Conservation (phyloP, 2,329 filamentous ascomycete genomes). For the Fusarium foetens region DNA sequence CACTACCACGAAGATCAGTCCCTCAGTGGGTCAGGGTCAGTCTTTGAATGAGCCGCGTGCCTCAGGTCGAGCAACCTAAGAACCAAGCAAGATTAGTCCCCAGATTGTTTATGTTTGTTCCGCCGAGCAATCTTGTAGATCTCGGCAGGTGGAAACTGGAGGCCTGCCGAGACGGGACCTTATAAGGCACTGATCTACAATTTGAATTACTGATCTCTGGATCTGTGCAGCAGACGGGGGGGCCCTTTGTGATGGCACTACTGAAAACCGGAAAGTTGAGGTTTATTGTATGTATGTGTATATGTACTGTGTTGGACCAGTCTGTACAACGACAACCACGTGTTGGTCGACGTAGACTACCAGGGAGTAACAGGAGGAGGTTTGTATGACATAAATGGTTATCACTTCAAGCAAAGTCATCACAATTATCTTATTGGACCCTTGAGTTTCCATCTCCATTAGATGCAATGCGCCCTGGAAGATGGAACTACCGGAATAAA, state of each 20-base stretch:
- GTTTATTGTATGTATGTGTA: not conserved
- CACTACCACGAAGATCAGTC: not conserved
- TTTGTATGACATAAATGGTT: not conserved
- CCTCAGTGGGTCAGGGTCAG: constrained; percentile 7
- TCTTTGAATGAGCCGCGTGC: not conserved
- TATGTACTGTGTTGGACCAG: not conserved
- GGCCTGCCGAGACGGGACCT: constrained; percentile 18
- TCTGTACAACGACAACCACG: constrained; percentile 15
- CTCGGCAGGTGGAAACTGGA: constrained; percentile 29
- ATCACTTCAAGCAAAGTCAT: not conserved
- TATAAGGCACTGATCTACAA: constrained; percentile 32
- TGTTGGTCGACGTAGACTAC: constrained; percentile 5
- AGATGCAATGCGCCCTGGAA: not conserved
- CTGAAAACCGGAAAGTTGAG: constrained; percentile 11
- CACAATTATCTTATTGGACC: constrained; percentile 14
- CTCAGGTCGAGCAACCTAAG: not conserved
- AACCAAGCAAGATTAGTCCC: constrained; percentile 3
- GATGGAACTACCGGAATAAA: not conserved
- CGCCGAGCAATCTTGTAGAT: constrained; percentile 26
- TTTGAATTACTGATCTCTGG: constrained; percentile 18
- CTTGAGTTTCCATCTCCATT: not conserved
- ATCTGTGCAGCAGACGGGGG: constrained; percentile 24
- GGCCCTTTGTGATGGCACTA: not conserved
- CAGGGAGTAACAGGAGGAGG: not conserved
- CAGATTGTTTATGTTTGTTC: constrained; percentile 27